A percentile compares a stretch with the other conserved stretches of the same genome.
These are phyloP conservation scores for Ceraceosorus bombacis DNA, from an alignment of 1,284 basidiomycete genomes.

Conservation along the genomic window DNA sequence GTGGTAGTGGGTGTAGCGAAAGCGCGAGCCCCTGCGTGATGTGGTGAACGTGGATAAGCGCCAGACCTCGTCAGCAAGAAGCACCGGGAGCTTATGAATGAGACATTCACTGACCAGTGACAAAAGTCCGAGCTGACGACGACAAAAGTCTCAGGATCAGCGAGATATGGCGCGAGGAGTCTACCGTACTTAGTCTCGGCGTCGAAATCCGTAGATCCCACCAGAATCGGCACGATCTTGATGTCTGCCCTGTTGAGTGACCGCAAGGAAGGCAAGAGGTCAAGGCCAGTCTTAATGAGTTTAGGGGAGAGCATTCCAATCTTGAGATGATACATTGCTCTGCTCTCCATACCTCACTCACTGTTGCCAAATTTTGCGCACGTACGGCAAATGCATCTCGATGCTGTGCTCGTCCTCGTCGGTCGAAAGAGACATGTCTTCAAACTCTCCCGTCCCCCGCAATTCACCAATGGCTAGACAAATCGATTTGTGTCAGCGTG, in stretches of 20 bases:
- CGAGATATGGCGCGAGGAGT: conserved; percentile 71
- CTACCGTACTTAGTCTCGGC: conserved; percentile 62
- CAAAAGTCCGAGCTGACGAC: conserved; percentile 95
- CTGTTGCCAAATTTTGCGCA: conserved; percentile 77
- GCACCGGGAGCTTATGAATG: not conserved
- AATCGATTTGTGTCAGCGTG: not conserved
- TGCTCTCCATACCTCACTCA: conserved; percentile 47
- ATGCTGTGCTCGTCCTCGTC: conserved; percentile 96
- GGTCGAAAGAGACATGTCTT: conserved; percentile 59
- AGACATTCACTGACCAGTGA: conserved; percentile 65
- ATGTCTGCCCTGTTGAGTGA: conserved; percentile 59
- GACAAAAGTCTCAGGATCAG: conserved; percentile 69
- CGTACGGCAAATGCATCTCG: conserved; percentile 94
- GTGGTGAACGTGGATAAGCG: not conserved
- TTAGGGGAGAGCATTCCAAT: too few relatives aligned
- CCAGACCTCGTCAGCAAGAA: not conserved
- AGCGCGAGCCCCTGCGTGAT: conserved; percentile 69
- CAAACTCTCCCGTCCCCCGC: conserved; percentile 63
- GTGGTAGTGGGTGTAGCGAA: conserved; percentile 85
- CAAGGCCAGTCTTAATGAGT: too few relatives aligned
- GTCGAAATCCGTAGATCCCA: conserved; percentile 67
- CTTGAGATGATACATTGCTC: not conserved
- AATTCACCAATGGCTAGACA: conserved; percentile 58
- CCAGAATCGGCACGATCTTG: conserved; percentile 78
- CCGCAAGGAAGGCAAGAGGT: too few relatives aligned